Evolutionary conservation across 2,329 filamentous ascomycete genomes (phyloP).

Genomic region (Periconia digitata): DNA sequence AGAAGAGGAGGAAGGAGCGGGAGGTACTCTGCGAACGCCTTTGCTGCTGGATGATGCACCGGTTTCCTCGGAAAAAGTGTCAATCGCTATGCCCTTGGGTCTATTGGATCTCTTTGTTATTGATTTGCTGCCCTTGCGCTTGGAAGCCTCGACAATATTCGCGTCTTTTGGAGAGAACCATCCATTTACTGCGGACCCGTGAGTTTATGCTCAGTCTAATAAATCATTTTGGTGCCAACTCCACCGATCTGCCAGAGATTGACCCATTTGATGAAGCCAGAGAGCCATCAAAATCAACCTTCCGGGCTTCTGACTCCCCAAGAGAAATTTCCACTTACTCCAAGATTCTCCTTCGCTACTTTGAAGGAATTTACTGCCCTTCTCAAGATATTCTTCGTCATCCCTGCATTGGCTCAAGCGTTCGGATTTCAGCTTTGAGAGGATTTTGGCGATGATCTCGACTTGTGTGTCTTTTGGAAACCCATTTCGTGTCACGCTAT

Average conservation of each 20-base stretch:
- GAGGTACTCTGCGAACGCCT: not conserved
- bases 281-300: too few species aligned
- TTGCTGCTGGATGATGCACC: not conserved
- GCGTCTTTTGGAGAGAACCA: not conserved
- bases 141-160: not conserved
- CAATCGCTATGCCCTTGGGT: not conserved
- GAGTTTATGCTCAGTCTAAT: not conserved
- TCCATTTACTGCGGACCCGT: not conserved
- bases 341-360: not conserved
- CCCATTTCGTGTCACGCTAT: not conserved
- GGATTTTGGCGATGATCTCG: conserved; percentile 1
- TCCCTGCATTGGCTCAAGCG: not conserved
- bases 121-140: not conserved
- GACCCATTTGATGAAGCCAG: too few species aligned
- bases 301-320: not conserved
- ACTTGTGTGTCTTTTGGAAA: not conserved
- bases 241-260: too few species aligned
- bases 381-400: not conserved
- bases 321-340: not conserved
- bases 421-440: not conserved
- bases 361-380: not conserved
- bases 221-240: not conserved
- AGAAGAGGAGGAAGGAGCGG: not conserved
- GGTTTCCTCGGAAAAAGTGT: not conserved
- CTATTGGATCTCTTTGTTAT: not conserved